phyloP scores from a whole-genome alignment of 2,329 filamentous ascomycete genomes.

The Penicillium sp. region DNA sequence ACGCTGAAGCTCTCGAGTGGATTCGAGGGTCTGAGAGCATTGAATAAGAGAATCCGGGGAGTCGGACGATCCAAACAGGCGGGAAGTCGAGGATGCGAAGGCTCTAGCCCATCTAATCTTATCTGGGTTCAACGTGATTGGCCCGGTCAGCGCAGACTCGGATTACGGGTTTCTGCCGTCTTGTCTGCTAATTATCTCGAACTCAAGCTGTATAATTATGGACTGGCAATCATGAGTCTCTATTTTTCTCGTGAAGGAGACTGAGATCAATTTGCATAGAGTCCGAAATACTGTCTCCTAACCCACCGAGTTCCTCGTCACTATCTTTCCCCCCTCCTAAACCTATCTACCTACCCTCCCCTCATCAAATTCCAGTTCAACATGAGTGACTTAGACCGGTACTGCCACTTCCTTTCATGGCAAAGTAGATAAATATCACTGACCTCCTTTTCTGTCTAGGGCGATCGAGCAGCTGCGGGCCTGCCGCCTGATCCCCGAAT shows the following conservation, averaged over 20 bases:
- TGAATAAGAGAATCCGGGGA: conserved; percentile 4
- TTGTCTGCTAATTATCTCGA: background rate
- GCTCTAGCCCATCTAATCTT: conserved; percentile 42
- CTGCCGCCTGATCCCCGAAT: conserved; percentile 93
- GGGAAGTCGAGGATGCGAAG: conserved; percentile 20
- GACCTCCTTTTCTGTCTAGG: conserved; percentile 48
- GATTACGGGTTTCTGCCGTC: background rate
- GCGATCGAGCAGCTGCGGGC: conserved; percentile 93
- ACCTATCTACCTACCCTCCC: conserved; percentile 9
- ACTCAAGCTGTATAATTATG: conserved; percentile 3
- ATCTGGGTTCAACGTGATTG: conserved; percentile 34
- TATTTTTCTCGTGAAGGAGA: conserved; percentile 14
- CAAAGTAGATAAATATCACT: background rate
- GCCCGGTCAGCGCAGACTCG: conserved; percentile 16
- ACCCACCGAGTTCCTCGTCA: conserved; percentile 5
- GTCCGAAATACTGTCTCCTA: conserved; percentile 9
- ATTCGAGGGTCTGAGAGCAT: background rate
- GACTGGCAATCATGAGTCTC: conserved; percentile 20
- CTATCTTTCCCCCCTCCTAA: conserved; percentile 6
- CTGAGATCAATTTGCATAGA: conserved; percentile 12
- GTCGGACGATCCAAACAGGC: conserved; percentile 4
- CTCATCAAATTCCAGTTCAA: conserved; percentile 22
- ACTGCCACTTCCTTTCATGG: conserved; percentile 31
- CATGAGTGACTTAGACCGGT: conserved; percentile 98
- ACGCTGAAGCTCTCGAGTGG: background rate